Percentiles rank a stretch among this genome's conserved stretches.
Conservation (phyloP, 2,329 filamentous ascomycete genomes). For the Fusarium secorum region DNA sequence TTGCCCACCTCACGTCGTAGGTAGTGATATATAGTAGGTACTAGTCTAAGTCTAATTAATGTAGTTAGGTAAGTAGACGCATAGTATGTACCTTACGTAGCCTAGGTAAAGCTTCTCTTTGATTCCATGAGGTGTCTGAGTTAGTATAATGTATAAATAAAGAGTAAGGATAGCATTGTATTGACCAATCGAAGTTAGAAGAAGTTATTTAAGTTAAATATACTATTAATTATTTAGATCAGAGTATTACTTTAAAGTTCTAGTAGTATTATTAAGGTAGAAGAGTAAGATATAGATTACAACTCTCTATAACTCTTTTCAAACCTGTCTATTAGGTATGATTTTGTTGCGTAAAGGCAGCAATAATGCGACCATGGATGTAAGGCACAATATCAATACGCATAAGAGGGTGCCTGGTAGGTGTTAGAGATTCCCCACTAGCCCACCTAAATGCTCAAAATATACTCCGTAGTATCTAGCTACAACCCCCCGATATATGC, state of each 20-base stretch:
- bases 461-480: neutral
- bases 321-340: neutral
- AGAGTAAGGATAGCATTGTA: neutral
- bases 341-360: neutral
- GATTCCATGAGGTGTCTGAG: neutral
- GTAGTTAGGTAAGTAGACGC: neutral
- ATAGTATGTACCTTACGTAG: neutral
- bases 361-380: neutral
- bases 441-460: neutral
- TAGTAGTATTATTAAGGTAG: neutral
- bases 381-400: neutral
- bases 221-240: too few relatives aligned
- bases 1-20: neutral
- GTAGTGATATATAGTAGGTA: neutral
- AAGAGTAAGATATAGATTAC: neutral
- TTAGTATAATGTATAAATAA: neutral
- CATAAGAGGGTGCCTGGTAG: neutral
- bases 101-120: neutral
- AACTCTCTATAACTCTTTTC: neutral
- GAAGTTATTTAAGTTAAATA: neutral
- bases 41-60: neutral
- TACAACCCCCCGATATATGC: conserved; percentile 31
- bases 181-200: neutral
- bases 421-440: neutral
- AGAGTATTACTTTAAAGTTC: neutral